phyloP scores from a whole-genome alignment of 2,329 filamentous ascomycete species.

The Phoma sp. region DNA sequence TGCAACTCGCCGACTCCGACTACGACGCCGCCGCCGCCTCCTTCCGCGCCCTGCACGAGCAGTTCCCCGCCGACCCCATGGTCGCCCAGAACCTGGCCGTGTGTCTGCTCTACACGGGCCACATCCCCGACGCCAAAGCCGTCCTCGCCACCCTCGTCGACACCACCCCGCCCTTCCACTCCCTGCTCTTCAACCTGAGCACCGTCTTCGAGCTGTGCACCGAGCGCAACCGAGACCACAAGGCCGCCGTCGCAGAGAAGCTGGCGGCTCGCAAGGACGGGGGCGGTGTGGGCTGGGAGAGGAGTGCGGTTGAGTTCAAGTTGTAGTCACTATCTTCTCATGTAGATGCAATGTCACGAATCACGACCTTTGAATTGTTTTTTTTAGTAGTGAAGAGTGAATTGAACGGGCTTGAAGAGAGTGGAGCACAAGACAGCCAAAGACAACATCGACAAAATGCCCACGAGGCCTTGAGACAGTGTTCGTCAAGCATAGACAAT shows the following conservation, averaged over 20 bases:
- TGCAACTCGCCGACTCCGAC: slow-evolving; percentile 78
- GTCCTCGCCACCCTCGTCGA: slow-evolving; percentile 72
- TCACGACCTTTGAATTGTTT: no score
- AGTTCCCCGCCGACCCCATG: slow-evolving; percentile 67
- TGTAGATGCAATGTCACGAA: no score
- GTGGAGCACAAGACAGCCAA: no score
- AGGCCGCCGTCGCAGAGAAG: slow-evolving; percentile 72
- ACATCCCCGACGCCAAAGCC: slow-evolving; percentile 67
- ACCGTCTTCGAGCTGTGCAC: slow-evolving; percentile 93
- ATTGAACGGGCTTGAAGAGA: no score
- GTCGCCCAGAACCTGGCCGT: slow-evolving; percentile 83
- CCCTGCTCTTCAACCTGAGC: slow-evolving; percentile 84
- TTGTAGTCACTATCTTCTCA: slow-evolving; percentile 53
- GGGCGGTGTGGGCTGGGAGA: slow-evolving; percentile 68
- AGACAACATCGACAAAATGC: no score
- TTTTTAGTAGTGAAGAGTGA: no score
- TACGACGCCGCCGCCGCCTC: slow-evolving; percentile 68
- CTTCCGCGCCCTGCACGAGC: slow-evolving; percentile 64
- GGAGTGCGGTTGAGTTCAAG: slow-evolving; percentile 77
- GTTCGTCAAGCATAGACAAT: no score
- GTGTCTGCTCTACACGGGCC: slow-evolving; percentile 80
- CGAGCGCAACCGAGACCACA: slow-evolving; percentile 73
- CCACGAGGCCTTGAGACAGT: no score
- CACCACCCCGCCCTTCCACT: slow-evolving; percentile 67
- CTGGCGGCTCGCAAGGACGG: slow-evolving; percentile 66